Base-by-base conservation (phyloP, 805 yeast genomes). In the Saccharomycopsis sp. region DNA sequence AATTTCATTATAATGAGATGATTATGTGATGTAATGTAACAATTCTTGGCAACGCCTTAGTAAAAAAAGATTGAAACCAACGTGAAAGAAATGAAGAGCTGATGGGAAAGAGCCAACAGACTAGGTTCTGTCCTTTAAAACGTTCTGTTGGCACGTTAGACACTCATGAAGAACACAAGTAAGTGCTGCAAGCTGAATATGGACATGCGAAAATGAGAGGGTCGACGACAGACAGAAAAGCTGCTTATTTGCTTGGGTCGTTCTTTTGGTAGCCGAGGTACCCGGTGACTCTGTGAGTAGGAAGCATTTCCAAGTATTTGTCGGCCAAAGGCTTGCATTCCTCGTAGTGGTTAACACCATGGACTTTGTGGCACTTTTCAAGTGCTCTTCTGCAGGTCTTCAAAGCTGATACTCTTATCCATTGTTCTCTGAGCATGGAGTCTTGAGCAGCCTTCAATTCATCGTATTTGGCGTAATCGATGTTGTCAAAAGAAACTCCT, bases 251-350 rank as follows among this genome's bases (percentile, higher is more conserved):
- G 41, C 88, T 76, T 51, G 92, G 94, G 68, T 88, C 96, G 73
- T 88, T 88, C 79, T 89, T 85, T 75, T 89, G 95, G 75, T 88
- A 87, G n/a, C 90, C 92, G 68, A 84, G 74, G 73, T 79, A 87
- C 50, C 96, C 96, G 64, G 81, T 79, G 60, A 85, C 78, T 64
- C 83, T 80, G 64, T 85, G 80, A 54, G 78, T 72, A 57, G 89
- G 91, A 58, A 88, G 75, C 87, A 89, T 77, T 65, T 85, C 87
- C 75, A 89, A 73, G 70, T 89, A 88, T 62, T 75, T 82, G 73
- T 86, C 85, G 34, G 91, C 87, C 65, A 89, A 75, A 52, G 87
- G 88, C 71, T 85, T 81, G 74, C 96, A 89, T 71, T 87, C 89
- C 74, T 87, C 91, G 66, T 79, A 79, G 60, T 83, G 85, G 74